A percentile compares a stretch with the other conserved stretches of the same genome.
Conservation (phyloP, 208 protist species). For the Trichomonas gallinae region DNA sequence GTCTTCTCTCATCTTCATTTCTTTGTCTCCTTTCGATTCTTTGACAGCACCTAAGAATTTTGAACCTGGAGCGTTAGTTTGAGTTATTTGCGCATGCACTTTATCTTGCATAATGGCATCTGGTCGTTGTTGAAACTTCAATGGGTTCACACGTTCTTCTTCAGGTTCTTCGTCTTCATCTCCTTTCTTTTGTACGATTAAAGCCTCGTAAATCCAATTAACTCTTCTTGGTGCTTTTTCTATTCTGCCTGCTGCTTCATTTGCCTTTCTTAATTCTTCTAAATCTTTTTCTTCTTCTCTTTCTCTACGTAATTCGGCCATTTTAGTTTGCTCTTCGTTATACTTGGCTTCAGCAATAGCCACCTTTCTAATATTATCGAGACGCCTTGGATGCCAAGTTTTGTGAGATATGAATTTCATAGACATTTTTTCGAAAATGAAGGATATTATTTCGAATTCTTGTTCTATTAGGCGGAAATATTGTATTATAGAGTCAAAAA, state of each 20-base stretch:
- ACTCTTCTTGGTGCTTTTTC: neutral
- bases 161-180: neutral
- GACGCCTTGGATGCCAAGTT: neutral
- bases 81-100: neutral
- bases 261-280: neutral
- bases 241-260: neutral
- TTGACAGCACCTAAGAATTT: neutral
- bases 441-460: neutral
- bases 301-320: constrained; percentile 10
- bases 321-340: neutral
- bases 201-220: neutral
- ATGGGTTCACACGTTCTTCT: neutral
- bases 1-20: neutral
- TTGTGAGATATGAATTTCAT: neutral
- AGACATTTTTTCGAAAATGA: neutral
- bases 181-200: neutral
- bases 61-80: neutral
- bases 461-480: too few species aligned
- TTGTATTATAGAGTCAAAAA: too few species aligned
- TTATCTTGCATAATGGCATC: neutral
- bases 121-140: neutral
- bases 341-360: neutral
- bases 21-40: neutral
- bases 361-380: constrained; percentile 4
- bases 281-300: constrained; percentile 21